Evolutionary conservation across 2,329 filamentous ascomycete species (phyloP).

Genomic region (Hirsutella rhossiliensis): DNA sequence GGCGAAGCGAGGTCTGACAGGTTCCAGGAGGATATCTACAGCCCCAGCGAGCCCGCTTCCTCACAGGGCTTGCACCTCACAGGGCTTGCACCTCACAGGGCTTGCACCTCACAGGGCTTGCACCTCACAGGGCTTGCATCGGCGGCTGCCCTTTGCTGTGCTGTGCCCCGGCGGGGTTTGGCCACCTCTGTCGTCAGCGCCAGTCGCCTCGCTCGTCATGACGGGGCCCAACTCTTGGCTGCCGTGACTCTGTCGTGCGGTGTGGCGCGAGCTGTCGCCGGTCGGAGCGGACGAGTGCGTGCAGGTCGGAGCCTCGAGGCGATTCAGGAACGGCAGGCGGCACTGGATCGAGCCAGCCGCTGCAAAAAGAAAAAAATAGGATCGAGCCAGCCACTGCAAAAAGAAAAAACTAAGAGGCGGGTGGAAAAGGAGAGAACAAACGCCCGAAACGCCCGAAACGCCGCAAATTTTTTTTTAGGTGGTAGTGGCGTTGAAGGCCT

Average conservation of each 20-base stretch:
- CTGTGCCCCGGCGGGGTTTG: neutral
- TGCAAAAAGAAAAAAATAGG: neutral
- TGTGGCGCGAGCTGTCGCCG: neutral
- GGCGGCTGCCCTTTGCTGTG: neutral
- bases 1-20: neutral
- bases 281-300: neutral
- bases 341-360: neutral
- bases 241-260: no score
- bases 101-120: neutral
- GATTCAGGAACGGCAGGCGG: no score
- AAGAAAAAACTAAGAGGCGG: no score
- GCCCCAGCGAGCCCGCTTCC: neutral
- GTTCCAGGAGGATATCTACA: neutral
- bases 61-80: neutral
- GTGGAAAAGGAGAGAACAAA: no score
- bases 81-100: neutral
- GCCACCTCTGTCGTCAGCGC: neutral
- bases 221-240: neutral
- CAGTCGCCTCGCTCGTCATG: neutral
- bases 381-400: neutral
- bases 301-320: neutral
- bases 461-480: no score
- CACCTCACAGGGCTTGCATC: neutral
- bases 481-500: no score
- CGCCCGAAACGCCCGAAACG: no score